A percentile compares a stretch with the other conserved stretches of the same genome.
Conservation (phyloP, 345 rosid species). For the Eucalyptus melliodora region DNA sequence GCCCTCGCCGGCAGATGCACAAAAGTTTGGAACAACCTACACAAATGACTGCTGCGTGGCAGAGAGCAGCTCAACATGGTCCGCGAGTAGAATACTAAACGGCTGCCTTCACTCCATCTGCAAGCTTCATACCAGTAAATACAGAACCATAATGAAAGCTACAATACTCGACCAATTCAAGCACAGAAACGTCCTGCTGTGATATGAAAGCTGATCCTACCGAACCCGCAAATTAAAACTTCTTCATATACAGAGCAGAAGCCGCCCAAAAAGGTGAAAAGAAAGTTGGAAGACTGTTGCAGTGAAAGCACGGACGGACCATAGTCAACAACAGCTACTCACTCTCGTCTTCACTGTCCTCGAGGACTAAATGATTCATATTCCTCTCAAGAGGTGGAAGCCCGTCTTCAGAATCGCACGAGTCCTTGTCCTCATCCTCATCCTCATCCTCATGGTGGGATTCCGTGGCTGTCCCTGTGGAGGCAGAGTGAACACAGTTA, state of each 20-base stretch:
- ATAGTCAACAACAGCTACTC: conserved; percentile 8
- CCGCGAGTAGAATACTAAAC: neutral
- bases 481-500: neutral
- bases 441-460: neutral
- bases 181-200: neutral
- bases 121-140: neutral
- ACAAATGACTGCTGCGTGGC: neutral
- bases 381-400: conserved; percentile 89
- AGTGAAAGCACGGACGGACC: neutral
- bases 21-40: neutral
- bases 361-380: conserved; percentile 50
- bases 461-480: neutral
- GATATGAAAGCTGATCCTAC: neutral
- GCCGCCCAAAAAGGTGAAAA: neutral
- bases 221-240: neutral
- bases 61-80: neutral
- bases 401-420: conserved; percentile 57
- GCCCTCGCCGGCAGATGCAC: neutral
- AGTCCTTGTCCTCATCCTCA: conserved; percentile 8
- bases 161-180: neutral
- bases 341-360: conserved; percentile 50
- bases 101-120: neutral
- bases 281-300: neutral
- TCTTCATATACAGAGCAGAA: neutral
- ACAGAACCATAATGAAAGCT: neutral